These are phyloP conservation scores for Trametes pubescens DNA, from an alignment of 1,284 basidiomycete genomes.

Conservation along the genomic window DNA sequence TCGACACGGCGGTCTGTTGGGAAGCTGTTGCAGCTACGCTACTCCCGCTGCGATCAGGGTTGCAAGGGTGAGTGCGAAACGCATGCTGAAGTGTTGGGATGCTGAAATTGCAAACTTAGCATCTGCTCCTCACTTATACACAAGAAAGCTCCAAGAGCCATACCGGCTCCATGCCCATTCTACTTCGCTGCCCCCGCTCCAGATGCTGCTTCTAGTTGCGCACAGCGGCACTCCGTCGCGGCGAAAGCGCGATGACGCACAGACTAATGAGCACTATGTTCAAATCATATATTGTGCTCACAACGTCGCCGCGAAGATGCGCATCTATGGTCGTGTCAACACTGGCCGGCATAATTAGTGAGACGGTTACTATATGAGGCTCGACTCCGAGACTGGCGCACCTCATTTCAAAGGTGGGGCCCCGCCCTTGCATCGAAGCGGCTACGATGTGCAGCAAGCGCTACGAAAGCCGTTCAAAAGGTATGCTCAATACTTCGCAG, in stretches of 20 bases:
- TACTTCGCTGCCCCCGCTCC: not conserved
- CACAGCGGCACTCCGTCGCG: not conserved
- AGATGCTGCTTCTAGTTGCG: not conserved
- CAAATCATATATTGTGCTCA: no score
- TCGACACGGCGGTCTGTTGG: not conserved
- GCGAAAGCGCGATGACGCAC: not conserved
- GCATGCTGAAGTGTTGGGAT: not conserved
- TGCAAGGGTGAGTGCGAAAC: not conserved
- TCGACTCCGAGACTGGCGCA: not conserved
- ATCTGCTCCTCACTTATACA: not conserved
- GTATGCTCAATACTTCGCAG: no score
- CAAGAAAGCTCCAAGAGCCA: not conserved
- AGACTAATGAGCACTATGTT: not conserved
- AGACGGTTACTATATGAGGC: not conserved
- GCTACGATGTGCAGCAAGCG: not conserved
- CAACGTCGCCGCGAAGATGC: not conserved
- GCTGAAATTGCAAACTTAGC: not conserved
- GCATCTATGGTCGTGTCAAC: not conserved
- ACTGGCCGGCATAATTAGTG: not conserved
- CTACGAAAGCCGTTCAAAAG: not conserved
- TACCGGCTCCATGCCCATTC: not conserved
- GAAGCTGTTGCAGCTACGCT: not conserved
- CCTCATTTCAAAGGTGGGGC: not conserved
- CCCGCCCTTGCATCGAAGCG: not conserved
- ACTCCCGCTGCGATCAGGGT: not conserved